Percentiles rank a stretch among this genome's conserved stretches.
Evolutionary conservation across 441 rosid species (phyloP).

Genomic region (Daphne laureola): DNA sequence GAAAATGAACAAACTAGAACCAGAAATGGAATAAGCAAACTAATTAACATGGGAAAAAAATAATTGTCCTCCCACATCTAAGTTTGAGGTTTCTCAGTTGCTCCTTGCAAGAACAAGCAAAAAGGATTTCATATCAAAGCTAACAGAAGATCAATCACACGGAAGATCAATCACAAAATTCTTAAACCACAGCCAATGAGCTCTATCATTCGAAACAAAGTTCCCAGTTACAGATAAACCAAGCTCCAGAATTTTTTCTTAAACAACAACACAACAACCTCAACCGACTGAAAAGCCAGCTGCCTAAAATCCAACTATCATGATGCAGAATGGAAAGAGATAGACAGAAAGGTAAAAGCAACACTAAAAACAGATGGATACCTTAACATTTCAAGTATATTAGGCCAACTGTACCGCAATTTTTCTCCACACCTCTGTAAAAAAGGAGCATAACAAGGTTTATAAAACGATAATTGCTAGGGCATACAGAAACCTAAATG

Average conservation of each 20-base stretch:
- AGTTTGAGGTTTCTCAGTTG: too few species aligned
- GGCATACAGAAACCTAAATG: conserved; percentile 17
- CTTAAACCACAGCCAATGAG: too few species aligned
- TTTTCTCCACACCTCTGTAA: conserved; percentile 92
- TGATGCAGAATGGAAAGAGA: neutral
- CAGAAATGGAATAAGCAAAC: conserved; percentile 12
- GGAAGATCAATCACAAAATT: too few species aligned
- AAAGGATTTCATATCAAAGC: too few species aligned
- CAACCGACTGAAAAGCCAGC: neutral
- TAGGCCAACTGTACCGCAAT: conserved; percentile 78
- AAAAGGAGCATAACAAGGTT: conserved; percentile 12
- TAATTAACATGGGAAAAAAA: neutral
- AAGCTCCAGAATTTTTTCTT: too few species aligned
- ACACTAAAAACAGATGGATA: conserved; percentile 22
- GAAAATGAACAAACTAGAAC: conserved; percentile 17
- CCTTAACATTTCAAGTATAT: conserved; percentile 94
- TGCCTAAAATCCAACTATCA: neutral
- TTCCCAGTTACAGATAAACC: too few species aligned
- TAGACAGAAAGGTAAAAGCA: neutral
- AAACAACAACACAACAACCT: neutral
- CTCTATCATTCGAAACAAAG: too few species aligned
- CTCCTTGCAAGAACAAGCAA: too few species aligned
- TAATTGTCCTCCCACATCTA: neutral
- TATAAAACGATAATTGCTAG: conserved; percentile 8
- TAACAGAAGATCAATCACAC: too few species aligned